Evolutionary conservation across 805 yeast species (phyloP), one percentile per base, ranked within the genome.

Genomic region (Blastobotrys peoriensis): DNA sequence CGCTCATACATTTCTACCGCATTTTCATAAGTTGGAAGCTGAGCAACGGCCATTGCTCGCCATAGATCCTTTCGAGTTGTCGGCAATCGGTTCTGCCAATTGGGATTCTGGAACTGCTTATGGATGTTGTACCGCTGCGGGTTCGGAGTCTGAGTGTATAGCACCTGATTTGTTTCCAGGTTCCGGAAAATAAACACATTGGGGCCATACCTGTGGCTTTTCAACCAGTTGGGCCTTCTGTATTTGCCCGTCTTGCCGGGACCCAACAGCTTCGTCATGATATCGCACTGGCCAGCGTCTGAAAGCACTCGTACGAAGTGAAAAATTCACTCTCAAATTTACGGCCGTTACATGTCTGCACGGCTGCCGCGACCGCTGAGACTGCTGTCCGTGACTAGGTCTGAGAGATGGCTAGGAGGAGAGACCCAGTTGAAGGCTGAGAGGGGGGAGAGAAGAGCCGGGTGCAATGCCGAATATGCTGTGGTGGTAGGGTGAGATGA

Each of bases 21-120:
- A 36, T 71, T 65, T 40, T 79, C 81, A 59, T 81, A 78, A 41
- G 63, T 63, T 33, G 71, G 69, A 52, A 84, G 76, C 50, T 77
- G 78, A 1, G 86, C 88, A 36, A 88, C 93, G 37, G 93, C 86
- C 86, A 91, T 77, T 43, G 89, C 75, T 56, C 91, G 74, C 97
- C 97, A 89, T 41, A 88, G 70, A 64, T 89, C 98, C 55, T 81
- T 74, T 67, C 98, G 79, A 55, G 79, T 71, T 33, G 77, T 69
- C 3, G 97, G 97, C 55, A 74, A 76, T 58, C 83, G 73, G 69
- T 89, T 87, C 60, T 86, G 83, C 94, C 95, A 86, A 69, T 87
- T 86, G 37, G 96, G 94, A 59, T 86, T 73, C 50, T 73, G 74
- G 62, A 84, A 86, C 67, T 83, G 93, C 50, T 67, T 71, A 48